Percentiles rank a stretch among this genome's conserved stretches.
Conservation (phyloP, 306 rosid genomes). For the Malus fusca region DNA sequence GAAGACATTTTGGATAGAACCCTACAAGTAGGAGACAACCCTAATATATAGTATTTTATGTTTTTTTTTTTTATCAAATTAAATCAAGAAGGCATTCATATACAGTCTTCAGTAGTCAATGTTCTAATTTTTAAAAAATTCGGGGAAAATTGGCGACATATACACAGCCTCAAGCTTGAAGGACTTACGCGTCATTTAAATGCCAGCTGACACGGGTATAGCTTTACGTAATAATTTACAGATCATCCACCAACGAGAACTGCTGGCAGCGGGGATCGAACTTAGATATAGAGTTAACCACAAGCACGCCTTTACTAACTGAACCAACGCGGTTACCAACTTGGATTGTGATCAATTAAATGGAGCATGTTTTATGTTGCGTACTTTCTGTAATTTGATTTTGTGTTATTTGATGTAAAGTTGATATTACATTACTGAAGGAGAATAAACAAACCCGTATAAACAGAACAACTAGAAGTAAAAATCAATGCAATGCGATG, state of each 20-base stretch:
- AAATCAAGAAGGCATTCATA: background rate
- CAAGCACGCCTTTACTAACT: no score
- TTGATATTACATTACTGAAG: background rate
- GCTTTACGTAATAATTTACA: no score
- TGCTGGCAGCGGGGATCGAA: no score
- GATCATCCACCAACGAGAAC: no score
- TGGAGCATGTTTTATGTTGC: background rate
- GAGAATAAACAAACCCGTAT: background rate
- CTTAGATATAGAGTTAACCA: no score
- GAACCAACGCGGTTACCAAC: no score
- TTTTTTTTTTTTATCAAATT: background rate
- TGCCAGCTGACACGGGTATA: no score
- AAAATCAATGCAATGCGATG: background rate
- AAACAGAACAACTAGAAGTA: no score
- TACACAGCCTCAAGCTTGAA: no score
- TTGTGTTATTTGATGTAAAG: no score
- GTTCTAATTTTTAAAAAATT: background rate
- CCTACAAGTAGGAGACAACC: constrained; percentile 9
- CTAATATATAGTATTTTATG: background rate
- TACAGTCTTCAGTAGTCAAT: background rate
- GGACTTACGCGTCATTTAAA: background rate
- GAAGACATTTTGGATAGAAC: constrained; percentile 15
- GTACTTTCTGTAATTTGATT: background rate
- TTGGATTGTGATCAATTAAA: background rate
- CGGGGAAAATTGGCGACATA: no score